Conservation (phyloP, 208 protist genomes). For the Baffinella frigidus region DNA sequence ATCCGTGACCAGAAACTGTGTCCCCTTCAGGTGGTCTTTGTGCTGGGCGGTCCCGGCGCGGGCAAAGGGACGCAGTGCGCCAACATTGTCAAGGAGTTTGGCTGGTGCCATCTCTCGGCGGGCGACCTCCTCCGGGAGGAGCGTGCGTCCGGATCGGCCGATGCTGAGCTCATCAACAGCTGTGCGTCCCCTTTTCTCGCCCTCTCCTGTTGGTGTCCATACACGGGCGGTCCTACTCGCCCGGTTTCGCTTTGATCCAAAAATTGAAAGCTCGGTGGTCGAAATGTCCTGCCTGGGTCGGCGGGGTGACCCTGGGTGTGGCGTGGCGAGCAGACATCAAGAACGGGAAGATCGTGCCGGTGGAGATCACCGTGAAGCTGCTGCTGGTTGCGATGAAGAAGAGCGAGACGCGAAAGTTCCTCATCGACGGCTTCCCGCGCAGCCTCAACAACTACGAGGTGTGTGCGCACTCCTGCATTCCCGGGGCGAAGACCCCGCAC, state of each 20-base stretch:
- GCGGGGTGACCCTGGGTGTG: no score
- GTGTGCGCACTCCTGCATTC: not conserved
- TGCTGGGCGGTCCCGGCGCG: slow-evolving; percentile 72
- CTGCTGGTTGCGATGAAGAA: slow-evolving; percentile 69
- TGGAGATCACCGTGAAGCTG: slow-evolving; percentile 72
- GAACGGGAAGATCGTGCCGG: slow-evolving; percentile 61
- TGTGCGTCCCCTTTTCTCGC: no score
- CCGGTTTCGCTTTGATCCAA: no score
- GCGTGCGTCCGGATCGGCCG: not conserved
- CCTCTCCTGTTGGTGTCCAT: no score
- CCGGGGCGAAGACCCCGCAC: not conserved
- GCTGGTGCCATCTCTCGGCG: slow-evolving; percentile 73
- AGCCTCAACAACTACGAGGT: slow-evolving; percentile 69
- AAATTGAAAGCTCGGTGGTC: no score
- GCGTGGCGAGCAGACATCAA: slow-evolving; percentile 28
- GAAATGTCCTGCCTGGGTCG: no score
- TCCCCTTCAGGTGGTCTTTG: slow-evolving; percentile 62
- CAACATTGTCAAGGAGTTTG: slow-evolving; percentile 72
- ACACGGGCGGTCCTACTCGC: no score
- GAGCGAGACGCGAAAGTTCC: slow-evolving; percentile 64
- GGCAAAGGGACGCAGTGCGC: slow-evolving; percentile 77
- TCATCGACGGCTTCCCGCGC: slow-evolving; percentile 68
- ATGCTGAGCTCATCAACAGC: slow-evolving; percentile 63
- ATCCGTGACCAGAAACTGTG: no score
- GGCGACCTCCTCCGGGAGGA: slow-evolving; percentile 72